Conservation (phyloP, 2,329 filamentous ascomycete genomes). For the Metarhizium guizhouense region DNA sequence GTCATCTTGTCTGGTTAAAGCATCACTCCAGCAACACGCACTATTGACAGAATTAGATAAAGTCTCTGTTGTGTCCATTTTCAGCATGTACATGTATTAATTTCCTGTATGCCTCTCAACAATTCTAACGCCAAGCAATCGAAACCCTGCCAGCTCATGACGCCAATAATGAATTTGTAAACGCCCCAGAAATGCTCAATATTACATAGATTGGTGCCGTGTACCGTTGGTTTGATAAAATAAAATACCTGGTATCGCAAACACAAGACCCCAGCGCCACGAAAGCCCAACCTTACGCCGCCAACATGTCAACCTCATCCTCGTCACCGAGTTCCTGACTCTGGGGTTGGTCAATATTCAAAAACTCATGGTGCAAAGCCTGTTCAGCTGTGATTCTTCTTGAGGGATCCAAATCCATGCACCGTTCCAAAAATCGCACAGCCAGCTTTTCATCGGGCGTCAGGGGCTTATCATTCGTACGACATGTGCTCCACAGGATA, state of each 20-base stretch:
- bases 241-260: conserved; percentile 1
- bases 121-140: neutral
- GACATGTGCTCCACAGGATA: conserved; percentile 86
- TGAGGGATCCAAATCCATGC: conserved; percentile 68
- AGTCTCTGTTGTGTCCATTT: neutral
- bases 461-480: conserved; percentile 51
- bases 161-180: neutral
- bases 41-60: neutral
- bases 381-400: conserved; percentile 67
- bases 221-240: neutral
- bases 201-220: neutral
- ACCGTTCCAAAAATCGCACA: conserved; percentile 60
- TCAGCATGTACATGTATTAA: neutral
- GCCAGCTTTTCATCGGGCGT: conserved; percentile 62
- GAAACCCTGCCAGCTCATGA: neutral
- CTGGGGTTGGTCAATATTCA: conserved; percentile 28
- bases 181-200: conserved; percentile 1
- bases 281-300: conserved; percentile 15
- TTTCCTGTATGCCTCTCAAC: neutral
- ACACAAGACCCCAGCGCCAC: neutral
- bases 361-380: conserved; percentile 64
- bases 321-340: conserved; percentile 30
- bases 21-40: neutral
- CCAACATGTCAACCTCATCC: conserved; percentile 46
- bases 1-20: neutral